These are phyloP conservation scores for Wakefieldia striispora DNA, from an alignment of 768 basidiomycete species.

Conservation along the genomic window DNA sequence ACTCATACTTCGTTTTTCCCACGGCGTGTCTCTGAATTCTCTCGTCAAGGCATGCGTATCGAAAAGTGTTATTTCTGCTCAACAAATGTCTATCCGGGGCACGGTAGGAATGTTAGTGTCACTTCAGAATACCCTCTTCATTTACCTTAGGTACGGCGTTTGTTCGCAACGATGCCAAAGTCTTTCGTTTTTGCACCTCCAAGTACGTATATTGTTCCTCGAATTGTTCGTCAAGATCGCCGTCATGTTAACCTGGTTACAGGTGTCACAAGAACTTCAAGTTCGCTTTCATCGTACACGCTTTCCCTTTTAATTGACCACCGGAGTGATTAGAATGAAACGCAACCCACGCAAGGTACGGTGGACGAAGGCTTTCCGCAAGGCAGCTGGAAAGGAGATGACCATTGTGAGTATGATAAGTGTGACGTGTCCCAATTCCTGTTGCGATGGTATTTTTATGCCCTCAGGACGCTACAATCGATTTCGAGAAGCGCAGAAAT, in stretches of 20 bases:
- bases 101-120: constrained; percentile 50
- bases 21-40: constrained; percentile 17
- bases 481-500: constrained; percentile 98
- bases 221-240: neutral
- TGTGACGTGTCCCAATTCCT: neutral
- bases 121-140: neutral
- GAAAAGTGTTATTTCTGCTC: constrained; percentile 99
- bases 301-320: neutral
- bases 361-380: constrained; percentile 99
- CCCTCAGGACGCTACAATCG: constrained; percentile 90
- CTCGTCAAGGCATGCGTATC: constrained; percentile 65
- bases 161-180: constrained; percentile 97
- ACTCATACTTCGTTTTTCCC: too few species aligned
- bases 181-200: constrained; percentile 96
- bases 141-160: constrained; percentile 73
- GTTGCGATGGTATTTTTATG: neutral
- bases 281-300: constrained; percentile 40
- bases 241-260: constrained; percentile 5
- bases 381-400: constrained; percentile 99
- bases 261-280: constrained; percentile 99
- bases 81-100: constrained; percentile 93
- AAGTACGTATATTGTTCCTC: constrained; percentile 52
- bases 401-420: constrained; percentile 69
- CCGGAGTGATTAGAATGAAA: constrained; percentile 74
- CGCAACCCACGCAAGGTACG: constrained; percentile 97